Evolutionary conservation across 2,329 filamentous ascomycete genomes (phyloP), one percentile per base, ranked within the genome.

Genomic region (Zymoseptoria pseudotritici): DNA sequence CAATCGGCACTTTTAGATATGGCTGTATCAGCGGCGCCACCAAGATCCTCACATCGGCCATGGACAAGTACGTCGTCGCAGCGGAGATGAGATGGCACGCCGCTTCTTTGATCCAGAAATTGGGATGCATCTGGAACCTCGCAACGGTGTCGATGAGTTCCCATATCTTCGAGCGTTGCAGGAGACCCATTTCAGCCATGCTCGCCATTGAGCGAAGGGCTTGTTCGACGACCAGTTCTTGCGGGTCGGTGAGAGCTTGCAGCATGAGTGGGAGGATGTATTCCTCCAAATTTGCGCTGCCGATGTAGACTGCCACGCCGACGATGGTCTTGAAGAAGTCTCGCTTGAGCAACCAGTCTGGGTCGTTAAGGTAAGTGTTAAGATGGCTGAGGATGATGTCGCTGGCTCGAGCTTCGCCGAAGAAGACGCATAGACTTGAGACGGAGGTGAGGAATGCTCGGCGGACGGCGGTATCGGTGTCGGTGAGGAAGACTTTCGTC

Each of bases 231-330:
- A 99, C 94, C 71, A 90, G 93, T 67, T 97, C 93, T 74, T 99
- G 94, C 0, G 90, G 85, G 66, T 99, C 94, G 0, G 91, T 91
- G 67, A 99, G 79, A 7, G 94, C 93, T 73, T 97, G 94, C 2
- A 97, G 83, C 91, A 99, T 97, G 13, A 99, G 80, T 0, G 95
- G 94, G 24, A 99, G 77, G 65, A 97, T 96, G 68, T 97, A 99
- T 66, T 96, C 91, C 74, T 99, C 94, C 31, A 99, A 77, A 66
- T 88, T 95, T 36, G 87, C 89, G 61, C 89, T 91, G 26, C 94
- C 94, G 36, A 97, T 84, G 67, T 96, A 96, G 1, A 90, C 85
- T 3, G 92, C 90, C 65, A 99, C 92, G 3, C 92, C 93, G 17
- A 97, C 90, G 24, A 97, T 91, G 0, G 91, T 90, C 70, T 96